phyloP scores from a whole-genome alignment of 2,329 filamentous ascomycete genomes.

The Colletotrichum sansevieriae region DNA sequence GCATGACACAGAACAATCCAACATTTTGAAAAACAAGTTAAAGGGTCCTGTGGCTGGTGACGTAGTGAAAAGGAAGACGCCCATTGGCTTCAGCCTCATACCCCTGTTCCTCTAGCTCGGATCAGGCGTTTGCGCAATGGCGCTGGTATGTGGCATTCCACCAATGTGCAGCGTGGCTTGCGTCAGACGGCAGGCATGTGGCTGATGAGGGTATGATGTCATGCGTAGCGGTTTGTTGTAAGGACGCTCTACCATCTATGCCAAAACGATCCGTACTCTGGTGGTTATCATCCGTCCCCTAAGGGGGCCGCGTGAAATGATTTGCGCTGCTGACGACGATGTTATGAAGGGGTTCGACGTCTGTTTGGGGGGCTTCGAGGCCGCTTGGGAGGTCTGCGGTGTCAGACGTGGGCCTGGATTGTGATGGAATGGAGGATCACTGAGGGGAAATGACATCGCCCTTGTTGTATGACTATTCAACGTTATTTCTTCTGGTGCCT shows the following conservation, averaged over 20 bases:
- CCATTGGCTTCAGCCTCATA: conserved; percentile 37
- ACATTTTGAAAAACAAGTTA: conserved; percentile 40
- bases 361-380: conserved; percentile 18
- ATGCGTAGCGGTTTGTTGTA: conserved; percentile 12
- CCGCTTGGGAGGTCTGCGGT: not conserved
- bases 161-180: conserved; percentile 21
- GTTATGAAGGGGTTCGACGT: conserved; percentile 9
- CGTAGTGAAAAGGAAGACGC: conserved; percentile 21
- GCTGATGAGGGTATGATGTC: conserved; percentile 35
- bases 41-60: conserved; percentile 41
- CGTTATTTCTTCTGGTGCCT: not conserved
- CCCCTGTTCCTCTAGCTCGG: conserved; percentile 26
- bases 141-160: not conserved
- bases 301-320: not conserved
- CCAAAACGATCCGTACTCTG: conserved; percentile 8
- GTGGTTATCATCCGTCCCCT: not conserved
- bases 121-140: conserved; percentile 2
- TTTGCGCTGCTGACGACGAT: conserved; percentile 24
- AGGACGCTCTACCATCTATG: not conserved
- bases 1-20: not conserved
- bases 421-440: conserved; percentile 22
- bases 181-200: conserved; percentile 17
- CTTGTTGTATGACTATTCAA: not conserved
- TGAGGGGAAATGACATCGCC: conserved; percentile 21
- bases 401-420: not conserved